Base-by-base conservation (phyloP, 306 rosid genomes). In the Acacia acuminata region DNA sequence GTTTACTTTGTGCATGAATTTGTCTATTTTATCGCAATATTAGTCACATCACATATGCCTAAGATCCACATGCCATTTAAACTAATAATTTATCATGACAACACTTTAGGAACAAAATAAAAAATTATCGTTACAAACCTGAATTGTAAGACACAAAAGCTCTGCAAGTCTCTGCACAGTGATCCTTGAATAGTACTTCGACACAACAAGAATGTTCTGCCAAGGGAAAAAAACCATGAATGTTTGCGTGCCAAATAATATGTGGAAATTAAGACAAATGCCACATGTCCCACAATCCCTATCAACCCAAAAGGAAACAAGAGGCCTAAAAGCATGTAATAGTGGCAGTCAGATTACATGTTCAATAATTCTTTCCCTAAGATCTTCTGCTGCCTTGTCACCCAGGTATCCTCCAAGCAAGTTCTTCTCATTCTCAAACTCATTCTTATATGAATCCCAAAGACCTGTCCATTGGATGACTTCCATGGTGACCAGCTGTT, bases 331-430 rank as follows among this genome's bases (percentile, higher is more conserved):
- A 67, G 68, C 66, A 30, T 14, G 70, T 20, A 6, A 34, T 15
- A 16, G 43, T 72, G 73, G 36, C 15, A 77, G 63, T 43, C 17
- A 6, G 82, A 78, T 44, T 82, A 94, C 97, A 78, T 94, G 98
- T 83, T 94, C 98, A 30, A 94, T 92, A 45, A 92, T 88, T 88
- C 98, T 90, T 85, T 90, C 94, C 87, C 76, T 90, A 51, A 92
- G 91, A 89, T 94, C 98, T 85, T 89, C 93, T 38, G 95, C 98
- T 73, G 94, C 94, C 75, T 90, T 89, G 71, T 90, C 97, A 82
- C 92, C 92, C 90, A 93, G 83, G 67, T 86, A 78, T 72, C 94
- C 94, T 50, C 94, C 98, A 51, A 71, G 75, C 58, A 92, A 81
- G 84, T 84, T 87, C 86, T 87, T 90, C 86, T 94, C 97, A 20